Evolutionary conservation across 2,329 filamentous ascomycete genomes (phyloP).

Genomic region (Alternaria postmessia): DNA sequence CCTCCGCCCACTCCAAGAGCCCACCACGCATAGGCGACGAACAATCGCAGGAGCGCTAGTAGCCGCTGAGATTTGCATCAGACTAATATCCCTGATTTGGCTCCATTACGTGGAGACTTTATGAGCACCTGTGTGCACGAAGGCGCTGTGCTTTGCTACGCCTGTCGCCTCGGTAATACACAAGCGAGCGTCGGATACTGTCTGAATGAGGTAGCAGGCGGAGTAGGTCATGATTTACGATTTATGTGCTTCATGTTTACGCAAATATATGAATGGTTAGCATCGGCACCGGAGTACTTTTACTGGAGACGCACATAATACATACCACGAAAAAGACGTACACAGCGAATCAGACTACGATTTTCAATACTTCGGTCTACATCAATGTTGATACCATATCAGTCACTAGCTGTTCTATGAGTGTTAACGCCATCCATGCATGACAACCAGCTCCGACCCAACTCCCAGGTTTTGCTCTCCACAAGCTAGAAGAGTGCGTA

Average conservation of each 20-base stretch:
- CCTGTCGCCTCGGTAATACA: neutral
- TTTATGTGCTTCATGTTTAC: constrained; percentile 7
- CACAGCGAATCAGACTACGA: neutral
- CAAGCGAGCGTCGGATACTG: neutral
- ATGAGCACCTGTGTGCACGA: neutral
- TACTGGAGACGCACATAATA: neutral
- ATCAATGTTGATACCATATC: neutral
- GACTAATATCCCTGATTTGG: neutral
- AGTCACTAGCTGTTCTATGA: neutral
- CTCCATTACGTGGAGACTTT: neutral
- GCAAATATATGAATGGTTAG: constrained; percentile 1
- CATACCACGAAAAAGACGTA: neutral
- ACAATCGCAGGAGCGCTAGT: constrained; percentile 25
- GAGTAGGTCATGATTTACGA: constrained; percentile 9
- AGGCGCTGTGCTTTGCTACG: neutral
- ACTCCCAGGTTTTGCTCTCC: neutral
- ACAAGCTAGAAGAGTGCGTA: neutral
- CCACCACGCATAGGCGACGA: constrained; percentile 51
- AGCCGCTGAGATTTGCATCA: neutral
- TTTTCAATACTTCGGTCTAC: neutral
- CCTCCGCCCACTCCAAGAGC: constrained; percentile 43
- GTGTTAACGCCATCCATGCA: neutral
- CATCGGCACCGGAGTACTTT: constrained; percentile 6
- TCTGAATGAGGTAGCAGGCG: neutral
- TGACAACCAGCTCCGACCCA: neutral